Base-by-base conservation (phyloP, 768 basidiomycete species). In the Tylopilus sp. region DNA sequence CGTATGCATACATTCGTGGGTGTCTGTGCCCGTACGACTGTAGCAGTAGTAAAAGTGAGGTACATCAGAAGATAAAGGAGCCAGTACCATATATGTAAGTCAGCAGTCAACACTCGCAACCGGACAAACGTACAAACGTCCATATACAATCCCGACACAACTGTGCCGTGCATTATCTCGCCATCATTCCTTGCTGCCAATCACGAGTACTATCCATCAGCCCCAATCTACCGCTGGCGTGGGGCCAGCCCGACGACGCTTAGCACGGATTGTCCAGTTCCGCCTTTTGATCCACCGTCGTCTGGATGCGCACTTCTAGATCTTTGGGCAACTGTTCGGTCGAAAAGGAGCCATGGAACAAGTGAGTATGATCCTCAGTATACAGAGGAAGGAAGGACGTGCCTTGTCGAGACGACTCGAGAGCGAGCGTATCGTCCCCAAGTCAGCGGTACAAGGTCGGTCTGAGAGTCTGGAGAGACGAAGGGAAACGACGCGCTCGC, bases 391-490 rank as follows among this genome's bases (percentile, higher is more conserved):
- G 22, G 42, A 10, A 19, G 31, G 19, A 36, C 40, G 2, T 31
- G 12, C 60, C 59, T 61, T 61, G 42, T 50, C 33, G 14, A 26
- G 3, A 34, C 22, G 21, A n/a, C 2, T 19, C 5, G 45, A 38
- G 2, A 29, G n/a, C 4, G 28, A 30, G 10, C 2, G 17, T 21
- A 13, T 34, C 13, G 28, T 26, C 12, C 25, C 26, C 19, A 29
- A 43, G 12, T 45, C 22, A 24, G 41, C 1, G 30, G 16, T 8
- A 16, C 11, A 22, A 17, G 34, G 31, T 2, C 44, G 52, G 21
- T 50, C 42, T 1, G 70, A 67, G n/a, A 76, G 59, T 14, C 69
- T 67, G 12, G 73, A 76, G 28, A 80, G 71, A 52, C 71, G 72
- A 38, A 80, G 70, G 2, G 78, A 75, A 21, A 74, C 55, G 1